Conservation (phyloP, 768 basidiomycete genomes). For the Mycena pura region DNA sequence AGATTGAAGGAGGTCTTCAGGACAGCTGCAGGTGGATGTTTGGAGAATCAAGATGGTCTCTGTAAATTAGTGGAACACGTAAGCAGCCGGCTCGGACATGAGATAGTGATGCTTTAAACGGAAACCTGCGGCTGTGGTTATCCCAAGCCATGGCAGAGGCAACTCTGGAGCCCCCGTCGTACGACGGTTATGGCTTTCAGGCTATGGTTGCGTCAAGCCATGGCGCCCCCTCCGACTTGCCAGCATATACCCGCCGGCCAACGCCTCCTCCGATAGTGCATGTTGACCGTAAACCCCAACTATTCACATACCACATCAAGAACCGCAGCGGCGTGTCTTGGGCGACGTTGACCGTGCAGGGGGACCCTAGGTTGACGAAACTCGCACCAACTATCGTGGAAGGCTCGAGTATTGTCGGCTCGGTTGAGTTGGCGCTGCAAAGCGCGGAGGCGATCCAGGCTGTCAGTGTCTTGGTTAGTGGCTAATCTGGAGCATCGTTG, state of each 20-base stretch:
- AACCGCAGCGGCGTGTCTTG: conserved; percentile 13
- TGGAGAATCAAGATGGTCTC: no score
- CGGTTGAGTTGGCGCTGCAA: conserved; percentile 5
- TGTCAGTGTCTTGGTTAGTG: conserved; percentile 15
- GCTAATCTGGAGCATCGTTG: not conserved
- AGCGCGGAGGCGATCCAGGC: conserved; percentile 21
- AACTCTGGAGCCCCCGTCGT: conserved; percentile 20
- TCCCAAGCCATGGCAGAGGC: conserved; percentile 5
- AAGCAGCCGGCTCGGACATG: no score
- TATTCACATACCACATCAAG: conserved; percentile 19
- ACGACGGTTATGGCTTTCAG: conserved; percentile 25
- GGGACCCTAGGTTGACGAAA: conserved; percentile 17
- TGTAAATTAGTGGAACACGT: no score
- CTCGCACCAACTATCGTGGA: conserved; percentile 9
- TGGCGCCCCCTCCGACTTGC: conserved; percentile 9
- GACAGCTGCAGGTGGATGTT: no score
- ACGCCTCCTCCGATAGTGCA: conserved; percentile 1
- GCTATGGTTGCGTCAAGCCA: conserved; percentile 21
- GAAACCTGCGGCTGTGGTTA: not conserved
- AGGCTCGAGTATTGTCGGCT: conserved; percentile 12
- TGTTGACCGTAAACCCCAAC: not conserved
- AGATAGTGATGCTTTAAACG: conserved; percentile 3
- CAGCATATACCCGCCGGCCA: conserved; percentile 18
- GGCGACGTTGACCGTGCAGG: conserved; percentile 16
- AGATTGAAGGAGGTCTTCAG: no score